A percentile compares a stretch with the other conserved stretches of the same genome.
Conservation (phyloP, 177 flowering plant genomes). For the Vitis hybrid region DNA sequence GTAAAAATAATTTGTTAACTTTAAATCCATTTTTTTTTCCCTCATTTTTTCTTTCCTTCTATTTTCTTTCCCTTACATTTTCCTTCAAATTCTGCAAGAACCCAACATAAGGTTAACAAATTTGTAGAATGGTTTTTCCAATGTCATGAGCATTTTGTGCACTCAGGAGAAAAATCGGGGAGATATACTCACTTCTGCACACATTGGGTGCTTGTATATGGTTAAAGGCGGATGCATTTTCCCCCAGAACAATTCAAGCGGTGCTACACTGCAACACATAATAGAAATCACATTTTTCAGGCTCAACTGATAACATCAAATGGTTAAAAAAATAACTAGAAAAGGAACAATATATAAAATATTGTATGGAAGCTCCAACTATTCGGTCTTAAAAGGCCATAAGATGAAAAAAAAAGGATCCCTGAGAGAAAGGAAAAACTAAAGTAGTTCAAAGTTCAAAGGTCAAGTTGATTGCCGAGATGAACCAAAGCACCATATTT, state of each 20-base stretch:
- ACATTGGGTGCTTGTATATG: conserved; percentile 70
- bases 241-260: not conserved
- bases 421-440: too few species aligned
- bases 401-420: too few species aligned
- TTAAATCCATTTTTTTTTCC: too few species aligned
- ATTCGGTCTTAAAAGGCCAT: too few species aligned
- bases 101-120: not conserved
- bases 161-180: not conserved
- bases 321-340: not conserved
- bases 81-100: too few species aligned
- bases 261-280: conserved; percentile 1
- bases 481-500: too few species aligned
- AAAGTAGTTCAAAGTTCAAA: too few species aligned
- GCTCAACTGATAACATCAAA: not conserved
- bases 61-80: too few species aligned
- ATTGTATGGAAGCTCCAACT: too few species aligned
- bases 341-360: not conserved
- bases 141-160: not conserved
- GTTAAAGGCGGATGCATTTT: conserved; percentile 75
- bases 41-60: too few species aligned
- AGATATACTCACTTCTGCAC: conserved; percentile 55
- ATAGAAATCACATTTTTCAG: not conserved
- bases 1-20: too few species aligned
- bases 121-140: not conserved
- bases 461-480: too few species aligned